A percentile compares a stretch with the other conserved stretches of the same genome.
Evolutionary conservation across 352 stramenopile genomes (phyloP).

Genomic region (Bremia lactucae): DNA sequence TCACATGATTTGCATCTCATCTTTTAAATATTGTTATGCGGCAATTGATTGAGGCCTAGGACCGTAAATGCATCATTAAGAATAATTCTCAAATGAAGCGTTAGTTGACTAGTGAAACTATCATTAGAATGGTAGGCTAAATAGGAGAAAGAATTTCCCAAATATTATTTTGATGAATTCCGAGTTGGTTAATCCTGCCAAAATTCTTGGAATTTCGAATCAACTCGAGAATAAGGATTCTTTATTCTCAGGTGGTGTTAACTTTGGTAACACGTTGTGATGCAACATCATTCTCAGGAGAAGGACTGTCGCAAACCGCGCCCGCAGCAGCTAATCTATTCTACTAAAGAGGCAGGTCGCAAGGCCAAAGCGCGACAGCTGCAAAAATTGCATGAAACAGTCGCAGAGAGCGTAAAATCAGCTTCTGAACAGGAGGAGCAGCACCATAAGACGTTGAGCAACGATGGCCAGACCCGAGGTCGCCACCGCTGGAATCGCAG

Average conservation of each 20-base stretch:
- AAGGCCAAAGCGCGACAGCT: conserved; percentile 20
- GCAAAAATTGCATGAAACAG: conserved; percentile 1
- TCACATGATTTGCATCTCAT: too few species aligned
- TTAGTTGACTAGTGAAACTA: too few species aligned
- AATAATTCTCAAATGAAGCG: too few species aligned
- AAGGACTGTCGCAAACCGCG: conserved; percentile 16
- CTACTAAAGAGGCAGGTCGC: conserved; percentile 44
- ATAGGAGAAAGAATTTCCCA: too few species aligned
- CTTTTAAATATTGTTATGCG: too few species aligned
- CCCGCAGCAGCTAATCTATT: conserved; percentile 46
- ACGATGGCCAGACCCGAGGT: conserved; percentile 3
- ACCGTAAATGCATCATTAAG: too few species aligned
- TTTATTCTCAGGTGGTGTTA: not conserved
- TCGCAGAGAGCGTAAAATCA: conserved; percentile 4
- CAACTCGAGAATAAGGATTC: conserved; percentile 4
- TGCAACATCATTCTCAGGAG: conserved; percentile 16
- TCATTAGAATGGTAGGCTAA: too few species aligned
- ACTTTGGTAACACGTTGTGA: conserved; percentile 7
- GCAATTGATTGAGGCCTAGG: too few species aligned
- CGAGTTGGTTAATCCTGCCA: too few species aligned
- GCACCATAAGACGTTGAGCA: conserved; percentile 3
- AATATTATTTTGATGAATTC: too few species aligned
- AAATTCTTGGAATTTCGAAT: conserved; percentile 3
- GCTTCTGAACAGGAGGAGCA: conserved; percentile 4
- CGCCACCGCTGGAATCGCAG: conserved; percentile 17